phyloP scores from a whole-genome alignment of 2,329 filamentous ascomycete species.

The Fusarium pininemorale region DNA sequence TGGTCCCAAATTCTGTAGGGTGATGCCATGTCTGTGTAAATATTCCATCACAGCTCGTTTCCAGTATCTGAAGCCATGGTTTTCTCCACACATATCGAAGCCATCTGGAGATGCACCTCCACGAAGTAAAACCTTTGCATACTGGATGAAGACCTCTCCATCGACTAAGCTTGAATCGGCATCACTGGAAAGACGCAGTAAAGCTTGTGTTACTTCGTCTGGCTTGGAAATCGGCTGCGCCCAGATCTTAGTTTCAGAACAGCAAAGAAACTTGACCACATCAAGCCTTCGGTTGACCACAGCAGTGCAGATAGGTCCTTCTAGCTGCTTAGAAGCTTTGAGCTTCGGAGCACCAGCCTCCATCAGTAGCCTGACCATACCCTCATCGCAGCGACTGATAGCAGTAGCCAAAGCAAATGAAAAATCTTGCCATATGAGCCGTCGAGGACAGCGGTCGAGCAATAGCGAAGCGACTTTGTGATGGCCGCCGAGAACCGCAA shows the following conservation, averaged over 20 bases:
- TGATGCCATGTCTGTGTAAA: background rate
- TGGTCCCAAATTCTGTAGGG: background rate
- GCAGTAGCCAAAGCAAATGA: background rate
- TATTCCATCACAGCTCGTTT: background rate
- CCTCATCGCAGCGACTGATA: background rate
- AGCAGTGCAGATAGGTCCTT: slow-evolving; percentile 1
- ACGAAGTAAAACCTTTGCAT: background rate
- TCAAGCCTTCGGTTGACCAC: background rate
- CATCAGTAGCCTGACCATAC: background rate
- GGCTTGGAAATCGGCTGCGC: background rate
- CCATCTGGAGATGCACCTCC: background rate
- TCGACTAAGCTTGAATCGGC: background rate
- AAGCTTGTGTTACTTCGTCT: background rate
- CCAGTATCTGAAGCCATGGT: background rate
- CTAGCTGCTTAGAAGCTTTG: background rate
- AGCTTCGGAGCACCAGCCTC: background rate
- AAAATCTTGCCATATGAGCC: background rate
- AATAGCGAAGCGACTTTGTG: background rate
- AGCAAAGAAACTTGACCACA: background rate
- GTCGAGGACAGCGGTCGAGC: background rate
- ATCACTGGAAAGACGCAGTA: background rate
- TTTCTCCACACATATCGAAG: background rate
- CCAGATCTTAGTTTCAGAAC: background rate
- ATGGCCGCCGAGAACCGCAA: background rate
- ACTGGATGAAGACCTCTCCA: background rate